Base-by-base conservation (phyloP, 345 rosid genomes). In the Brassica carinata region DNA sequence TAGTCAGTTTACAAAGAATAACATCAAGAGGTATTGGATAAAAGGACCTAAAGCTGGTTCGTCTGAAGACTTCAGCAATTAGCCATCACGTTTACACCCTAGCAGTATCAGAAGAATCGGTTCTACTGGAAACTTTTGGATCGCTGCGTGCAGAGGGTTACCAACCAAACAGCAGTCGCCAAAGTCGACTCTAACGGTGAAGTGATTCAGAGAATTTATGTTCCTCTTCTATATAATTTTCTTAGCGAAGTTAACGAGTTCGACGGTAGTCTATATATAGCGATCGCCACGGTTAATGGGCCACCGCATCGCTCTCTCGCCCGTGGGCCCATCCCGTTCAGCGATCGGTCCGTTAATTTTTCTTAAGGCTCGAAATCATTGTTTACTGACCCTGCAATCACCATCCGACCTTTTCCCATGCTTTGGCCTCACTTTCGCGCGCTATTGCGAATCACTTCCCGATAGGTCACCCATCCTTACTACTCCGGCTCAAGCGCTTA, bases 21-120 rank as follows among this genome's bases (percentile, higher is more conserved):
- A 17, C 31, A 80, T 80, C 76, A 55, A 34, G n/a, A 80, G 76
- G 68, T 69, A 80, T 70, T 80, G 79, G 83, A 79, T 79, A 57
- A 79, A 79, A 2, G 83, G 83, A 74, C 74, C 78, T 0, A 79
- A 74, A 79, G 83, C 83, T 67, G 79, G 83, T 8, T 3, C 78
- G 23, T 67, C 70, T 51, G 83, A 74, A 69, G 79, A 74, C 34
- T 79, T 79, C 58, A 79, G 79, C 11, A 73, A 61, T 69, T 67
- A 64, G 1, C 58, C 58, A 1, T 51, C 58, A 51, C 1, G 19
- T 61, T 5, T 73, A 74, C 74, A 69, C 64, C 83, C 83, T 59
- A 78, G 69, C 65, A 79, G 74, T 62, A 74, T 79, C n/a, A 74
- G 5, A 61, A 73, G 83, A 33, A 68, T 79, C 13, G 83, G 83